Base-by-base conservation (phyloP, 2,329 filamentous ascomycete species). In the Cryphonectria parasitica region DNA sequence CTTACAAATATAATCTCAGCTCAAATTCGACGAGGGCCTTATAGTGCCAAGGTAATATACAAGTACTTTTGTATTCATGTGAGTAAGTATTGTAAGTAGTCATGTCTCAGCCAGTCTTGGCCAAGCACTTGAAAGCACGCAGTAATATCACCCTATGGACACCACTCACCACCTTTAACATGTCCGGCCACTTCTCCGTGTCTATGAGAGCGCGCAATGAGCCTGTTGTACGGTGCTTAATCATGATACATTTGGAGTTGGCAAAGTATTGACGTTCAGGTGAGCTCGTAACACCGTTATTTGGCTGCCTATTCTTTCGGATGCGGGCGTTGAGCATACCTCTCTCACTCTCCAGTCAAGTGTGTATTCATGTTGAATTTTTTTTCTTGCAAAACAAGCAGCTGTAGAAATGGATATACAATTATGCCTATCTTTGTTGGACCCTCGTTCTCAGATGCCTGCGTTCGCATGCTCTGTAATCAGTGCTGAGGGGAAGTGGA, bases 401-500 rank as follows among this genome's bases (percentile, higher is more conserved):
- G 13, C 25, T 6, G 5, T 28, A 58, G 4, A 31, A 31, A 58
- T 58, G 13, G 17, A 61, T 61, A 10, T n/a, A n/a, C 34, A 34
- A 6, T 34, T 39, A 39, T 15, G 4, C 19, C 31, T 13, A 39
- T 39, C 58, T 19, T 5, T 34, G 17, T 25, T 39, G 31, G 22
- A 17, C 10, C 4, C 31, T 39, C 36, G 17, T 17, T 17, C 4
- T 7, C 15, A 13, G 13, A 60, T 2, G 13, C 56, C 28, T 15
- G 56, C 31, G 28, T 15, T 3, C n/a, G 31, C 31, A 34, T n/a
- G 11, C 58, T 34, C 34, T 61, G 25, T 25, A 31, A 39, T 39
- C 22, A 10, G 41, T 15, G 45, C 64, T 69, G 61, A 58, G 67
- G 67, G 63, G 68, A 45, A n/a, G 58, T 39, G 25, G 56, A 69